Evolutionary conservation across 768 basidiomycete species (phyloP).

Genomic region (Candolleomyces aberdarensis): DNA sequence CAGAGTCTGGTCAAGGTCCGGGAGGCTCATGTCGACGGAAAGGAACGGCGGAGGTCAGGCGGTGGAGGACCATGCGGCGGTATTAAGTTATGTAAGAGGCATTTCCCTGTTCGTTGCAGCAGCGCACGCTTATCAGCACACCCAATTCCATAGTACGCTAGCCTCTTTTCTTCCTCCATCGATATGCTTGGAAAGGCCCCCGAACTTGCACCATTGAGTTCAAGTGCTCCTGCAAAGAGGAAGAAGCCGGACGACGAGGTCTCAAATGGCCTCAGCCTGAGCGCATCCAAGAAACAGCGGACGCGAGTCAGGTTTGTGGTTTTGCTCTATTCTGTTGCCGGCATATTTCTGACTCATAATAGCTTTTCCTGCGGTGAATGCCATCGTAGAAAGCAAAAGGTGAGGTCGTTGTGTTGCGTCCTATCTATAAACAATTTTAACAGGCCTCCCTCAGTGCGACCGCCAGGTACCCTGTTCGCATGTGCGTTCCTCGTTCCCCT

Average conservation of each 20-base stretch:
- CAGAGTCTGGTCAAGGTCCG: neutral
- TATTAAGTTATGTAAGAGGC: neutral
- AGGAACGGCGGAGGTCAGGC: too few relatives aligned
- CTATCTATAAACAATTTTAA: neutral
- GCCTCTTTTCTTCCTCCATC: conserved; percentile 2
- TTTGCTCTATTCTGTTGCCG: conserved; percentile 6
- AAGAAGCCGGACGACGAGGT: conserved; percentile 67
- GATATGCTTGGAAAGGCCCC: conserved; percentile 38
- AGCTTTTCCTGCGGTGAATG: conserved; percentile 89
- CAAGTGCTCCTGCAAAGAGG: conserved; percentile 43
- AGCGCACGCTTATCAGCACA: neutral
- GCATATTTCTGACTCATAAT: conserved; percentile 11
- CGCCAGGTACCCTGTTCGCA: conserved; percentile 83
- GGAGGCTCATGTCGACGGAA: neutral
- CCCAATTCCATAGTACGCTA: neutral
- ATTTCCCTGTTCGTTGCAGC: neutral
- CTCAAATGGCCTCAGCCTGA: conserved; percentile 20
- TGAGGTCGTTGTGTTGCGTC: conserved; percentile 20
- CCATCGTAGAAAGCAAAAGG: conserved; percentile 87
- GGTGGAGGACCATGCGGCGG: too few relatives aligned
- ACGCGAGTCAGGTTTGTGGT: conserved; percentile 69
- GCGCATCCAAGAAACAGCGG: conserved; percentile 60
- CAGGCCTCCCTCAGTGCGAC: conserved; percentile 57
- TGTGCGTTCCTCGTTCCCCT: conserved; percentile 39
- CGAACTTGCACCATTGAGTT: conserved; percentile 23